Conservation (phyloP, 192 early-diverging fungal species). For the Funneliformis geosporum region DNA sequence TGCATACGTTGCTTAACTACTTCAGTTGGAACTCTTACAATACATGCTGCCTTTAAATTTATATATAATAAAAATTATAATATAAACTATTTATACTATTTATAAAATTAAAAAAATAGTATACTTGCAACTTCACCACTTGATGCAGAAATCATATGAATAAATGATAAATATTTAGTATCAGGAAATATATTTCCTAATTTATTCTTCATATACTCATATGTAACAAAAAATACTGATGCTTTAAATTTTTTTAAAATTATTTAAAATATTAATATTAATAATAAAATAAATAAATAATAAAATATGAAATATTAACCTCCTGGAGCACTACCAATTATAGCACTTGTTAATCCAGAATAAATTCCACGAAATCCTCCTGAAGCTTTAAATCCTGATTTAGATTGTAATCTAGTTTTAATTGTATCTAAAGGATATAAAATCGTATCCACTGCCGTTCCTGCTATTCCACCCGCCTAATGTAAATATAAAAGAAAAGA, state of each 20-base stretch:
- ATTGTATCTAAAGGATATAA: constrained; percentile 97
- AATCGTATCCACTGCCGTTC: constrained; percentile 89
- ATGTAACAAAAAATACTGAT: constrained; percentile 89
- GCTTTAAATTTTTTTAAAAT: too few relatives aligned
- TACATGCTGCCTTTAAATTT: constrained; percentile 71
- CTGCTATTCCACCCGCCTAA: constrained; percentile 84
- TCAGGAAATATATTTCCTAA: constrained; percentile 45
- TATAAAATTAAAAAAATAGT: constrained; percentile 13
- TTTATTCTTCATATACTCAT: constrained; percentile 76
- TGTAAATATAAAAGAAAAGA: not conserved
- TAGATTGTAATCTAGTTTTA: constrained; percentile 92
- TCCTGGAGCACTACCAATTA: constrained; percentile 91
- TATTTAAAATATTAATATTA: too few relatives aligned
- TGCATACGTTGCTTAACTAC: constrained; percentile 97
- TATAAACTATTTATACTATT: not conserved
- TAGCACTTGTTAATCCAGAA: constrained; percentile 84
- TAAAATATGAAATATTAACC: constrained; percentile 58
- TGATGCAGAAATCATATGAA: constrained; percentile 89
- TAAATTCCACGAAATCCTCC: constrained; percentile 92
- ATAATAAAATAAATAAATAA: too few relatives aligned
- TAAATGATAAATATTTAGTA: constrained; percentile 58
- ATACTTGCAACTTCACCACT: constrained; percentile 81
- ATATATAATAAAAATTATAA: not conserved
- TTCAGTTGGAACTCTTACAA: constrained; percentile 93
- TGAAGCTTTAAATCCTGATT: constrained; percentile 76